Percentiles rank a stretch among this genome's conserved stretches.
phyloP scores from a whole-genome alignment of 108 stramenopile species.

The Cylindrotheca fusiformis region DNA sequence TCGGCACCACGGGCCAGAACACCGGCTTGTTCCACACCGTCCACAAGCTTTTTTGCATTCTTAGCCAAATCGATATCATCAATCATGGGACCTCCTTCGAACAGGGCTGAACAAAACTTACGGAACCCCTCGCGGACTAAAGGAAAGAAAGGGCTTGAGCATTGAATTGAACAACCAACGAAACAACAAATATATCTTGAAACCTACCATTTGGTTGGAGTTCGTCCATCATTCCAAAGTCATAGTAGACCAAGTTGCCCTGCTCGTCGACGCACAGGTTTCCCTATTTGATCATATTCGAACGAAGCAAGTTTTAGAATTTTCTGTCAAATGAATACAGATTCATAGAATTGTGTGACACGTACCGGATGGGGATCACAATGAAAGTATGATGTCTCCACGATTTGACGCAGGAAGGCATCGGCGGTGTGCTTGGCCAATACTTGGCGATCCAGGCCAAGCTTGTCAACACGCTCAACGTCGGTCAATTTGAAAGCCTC shows the following conservation, averaged over 20 bases:
- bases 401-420: conserved; percentile 89
- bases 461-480: conserved; percentile 67
- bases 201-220: conserved; percentile 35
- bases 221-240: conserved; percentile 98
- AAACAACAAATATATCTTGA: neutral
- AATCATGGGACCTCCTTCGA: conserved; percentile 84
- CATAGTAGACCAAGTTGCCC: conserved; percentile 92
- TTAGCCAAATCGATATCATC: conserved; percentile 65
- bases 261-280: conserved; percentile 75
- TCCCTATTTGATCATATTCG: conserved; percentile 20
- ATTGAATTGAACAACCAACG: too few relatives aligned
- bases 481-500: conserved; percentile 91
- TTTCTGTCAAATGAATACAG: neutral
- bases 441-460: conserved; percentile 78
- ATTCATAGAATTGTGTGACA: neutral
- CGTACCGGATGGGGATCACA: conserved; percentile 32
- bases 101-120: conserved; percentile 85
- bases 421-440: conserved; percentile 90
- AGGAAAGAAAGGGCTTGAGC: too few relatives aligned
- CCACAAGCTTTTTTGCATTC: conserved; percentile 88
- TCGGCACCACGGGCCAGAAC: conserved; percentile 90
- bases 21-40: conserved; percentile 96
- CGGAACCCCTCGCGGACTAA: conserved; percentile 82
- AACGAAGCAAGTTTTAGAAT: neutral
- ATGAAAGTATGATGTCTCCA: conserved; percentile 68